Evolutionary conservation across 805 yeast species (phyloP).

Genomic region (Saturnispora saitoi): DNA sequence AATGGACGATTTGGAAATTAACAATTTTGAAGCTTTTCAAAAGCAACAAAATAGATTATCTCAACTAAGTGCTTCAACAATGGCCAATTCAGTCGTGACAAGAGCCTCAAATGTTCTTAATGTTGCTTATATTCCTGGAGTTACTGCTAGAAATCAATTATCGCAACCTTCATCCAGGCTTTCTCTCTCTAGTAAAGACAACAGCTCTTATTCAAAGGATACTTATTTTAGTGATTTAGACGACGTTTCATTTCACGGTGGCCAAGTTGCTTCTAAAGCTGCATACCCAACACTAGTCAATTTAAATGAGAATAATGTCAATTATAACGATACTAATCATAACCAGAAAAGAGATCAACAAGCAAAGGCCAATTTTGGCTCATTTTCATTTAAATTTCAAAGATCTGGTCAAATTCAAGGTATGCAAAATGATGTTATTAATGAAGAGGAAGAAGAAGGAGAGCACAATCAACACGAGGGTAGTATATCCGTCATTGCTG

Average conservation of each 20-base stretch:
- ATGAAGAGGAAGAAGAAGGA: slow-evolving; percentile 16
- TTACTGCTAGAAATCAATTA: slow-evolving; percentile 41
- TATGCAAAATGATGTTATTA: slow-evolving; percentile 16
- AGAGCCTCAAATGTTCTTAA: slow-evolving; percentile 85
- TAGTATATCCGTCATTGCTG: background rate
- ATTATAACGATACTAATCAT: slow-evolving; percentile 15
- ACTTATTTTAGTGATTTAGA: slow-evolving; percentile 28
- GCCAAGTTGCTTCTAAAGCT: slow-evolving; percentile 24
- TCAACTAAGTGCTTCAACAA: slow-evolving; percentile 25
- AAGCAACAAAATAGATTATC: slow-evolving; percentile 20
- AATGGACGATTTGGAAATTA: slow-evolving; percentile 6
- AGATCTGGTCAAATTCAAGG: slow-evolving; percentile 8
- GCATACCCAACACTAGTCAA: slow-evolving; percentile 22
- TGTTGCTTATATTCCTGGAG: slow-evolving; percentile 92
- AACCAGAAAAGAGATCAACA: background rate
- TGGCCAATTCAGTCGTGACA: slow-evolving; percentile 59
- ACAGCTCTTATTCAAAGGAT: slow-evolving; percentile 26
- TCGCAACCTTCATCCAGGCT: slow-evolving; percentile 22
- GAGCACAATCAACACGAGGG: background rate
- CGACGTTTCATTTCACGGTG: slow-evolving; percentile 27
- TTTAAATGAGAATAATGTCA: slow-evolving; percentile 22
- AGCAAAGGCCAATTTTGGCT: background rate
- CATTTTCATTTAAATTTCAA: slow-evolving; percentile 8
- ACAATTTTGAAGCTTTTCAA: slow-evolving; percentile 19
- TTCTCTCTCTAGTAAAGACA: slow-evolving; percentile 18